Conservation (phyloP, 2,329 filamentous ascomycete genomes). For the Aaosphaeria arxii region DNA sequence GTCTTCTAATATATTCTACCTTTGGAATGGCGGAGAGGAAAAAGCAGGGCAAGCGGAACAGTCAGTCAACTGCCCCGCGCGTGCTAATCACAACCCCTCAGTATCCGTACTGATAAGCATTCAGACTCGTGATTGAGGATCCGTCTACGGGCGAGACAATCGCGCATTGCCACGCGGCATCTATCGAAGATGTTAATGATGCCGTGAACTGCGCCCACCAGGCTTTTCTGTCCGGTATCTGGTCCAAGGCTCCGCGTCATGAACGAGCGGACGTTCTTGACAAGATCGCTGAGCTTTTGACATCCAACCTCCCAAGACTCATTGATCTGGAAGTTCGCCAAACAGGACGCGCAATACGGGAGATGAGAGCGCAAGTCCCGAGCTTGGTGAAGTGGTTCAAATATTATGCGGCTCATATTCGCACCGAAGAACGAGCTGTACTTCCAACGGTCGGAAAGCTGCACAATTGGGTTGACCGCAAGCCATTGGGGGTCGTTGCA, state of each 20-base stretch:
- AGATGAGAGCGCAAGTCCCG: slow-evolving; percentile 68
- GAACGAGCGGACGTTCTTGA: slow-evolving; percentile 62
- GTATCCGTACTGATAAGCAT: neutral
- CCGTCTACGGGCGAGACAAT: slow-evolving; percentile 54
- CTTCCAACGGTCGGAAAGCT: slow-evolving; percentile 61
- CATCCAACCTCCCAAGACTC: slow-evolving; percentile 51
- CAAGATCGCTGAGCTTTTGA: slow-evolving; percentile 55
- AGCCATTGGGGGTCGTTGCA: slow-evolving; percentile 36
- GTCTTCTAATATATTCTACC: slow-evolving; percentile 12
- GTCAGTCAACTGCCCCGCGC: slow-evolving; percentile 38
- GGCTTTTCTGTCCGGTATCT: slow-evolving; percentile 51
- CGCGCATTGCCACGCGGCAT: slow-evolving; percentile 51
- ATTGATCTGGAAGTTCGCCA: slow-evolving; percentile 64
- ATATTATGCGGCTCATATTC: slow-evolving; percentile 66
- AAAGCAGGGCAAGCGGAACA: slow-evolving; percentile 42
- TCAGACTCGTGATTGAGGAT: slow-evolving; percentile 53
- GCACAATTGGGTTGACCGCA: slow-evolving; percentile 43
- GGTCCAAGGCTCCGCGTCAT: slow-evolving; percentile 58
- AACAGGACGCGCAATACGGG: slow-evolving; percentile 65
- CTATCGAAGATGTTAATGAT: slow-evolving; percentile 43
- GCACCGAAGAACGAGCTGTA: slow-evolving; percentile 65
- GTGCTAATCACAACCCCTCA: slow-evolving; percentile 1
- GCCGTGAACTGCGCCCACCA: slow-evolving; percentile 43
- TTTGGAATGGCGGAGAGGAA: slow-evolving; percentile 46
- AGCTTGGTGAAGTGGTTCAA: slow-evolving; percentile 67